Percentiles rank a stretch among this genome's conserved stretches.
phyloP scores from a whole-genome alignment of 305 asterid species.

The Nicotiana rustica region DNA sequence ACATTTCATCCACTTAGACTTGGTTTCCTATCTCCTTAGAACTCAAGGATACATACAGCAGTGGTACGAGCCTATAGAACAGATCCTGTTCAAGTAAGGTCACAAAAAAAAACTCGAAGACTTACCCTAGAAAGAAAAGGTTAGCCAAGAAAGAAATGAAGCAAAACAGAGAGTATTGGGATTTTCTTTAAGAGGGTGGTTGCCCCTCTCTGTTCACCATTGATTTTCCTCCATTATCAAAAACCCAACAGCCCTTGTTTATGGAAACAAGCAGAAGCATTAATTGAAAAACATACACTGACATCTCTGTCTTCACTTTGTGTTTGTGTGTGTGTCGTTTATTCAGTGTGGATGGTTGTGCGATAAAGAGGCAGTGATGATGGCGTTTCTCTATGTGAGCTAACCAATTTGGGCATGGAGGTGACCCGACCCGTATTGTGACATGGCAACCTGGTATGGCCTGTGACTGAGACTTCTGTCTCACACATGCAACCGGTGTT shows the following conservation, averaged over 20 bases:
- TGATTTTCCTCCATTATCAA: constrained; percentile 35
- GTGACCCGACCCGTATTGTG: neutral
- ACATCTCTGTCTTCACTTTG: neutral
- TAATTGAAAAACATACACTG: too few species aligned
- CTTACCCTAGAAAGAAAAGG: too few species aligned
- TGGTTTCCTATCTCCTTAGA: too few species aligned
- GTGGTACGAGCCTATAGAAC: too few species aligned
- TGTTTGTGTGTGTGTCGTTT: neutral
- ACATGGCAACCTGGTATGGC: neutral
- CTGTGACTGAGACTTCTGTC: neutral
- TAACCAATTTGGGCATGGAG: neutral
- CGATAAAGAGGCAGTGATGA: constrained; percentile 5
- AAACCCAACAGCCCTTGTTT: too few species aligned
- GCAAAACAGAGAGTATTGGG: constrained; percentile 34
- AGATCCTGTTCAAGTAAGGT: too few species aligned
- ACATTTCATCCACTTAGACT: too few species aligned
- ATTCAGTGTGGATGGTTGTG: neutral
- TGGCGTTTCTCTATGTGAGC: neutral
- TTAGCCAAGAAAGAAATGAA: too few species aligned
- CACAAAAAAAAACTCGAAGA: too few species aligned
- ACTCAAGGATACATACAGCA: too few species aligned
- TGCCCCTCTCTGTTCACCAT: constrained; percentile 46
- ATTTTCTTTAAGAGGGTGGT: constrained; percentile 47
- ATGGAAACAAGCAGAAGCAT: too few species aligned
- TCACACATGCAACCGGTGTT: neutral